A percentile compares a stretch with the other conserved stretches of the same genome.
Conservation (phyloP, 108 stramenopile genomes). For the Poteriospumella lacustris region DNA sequence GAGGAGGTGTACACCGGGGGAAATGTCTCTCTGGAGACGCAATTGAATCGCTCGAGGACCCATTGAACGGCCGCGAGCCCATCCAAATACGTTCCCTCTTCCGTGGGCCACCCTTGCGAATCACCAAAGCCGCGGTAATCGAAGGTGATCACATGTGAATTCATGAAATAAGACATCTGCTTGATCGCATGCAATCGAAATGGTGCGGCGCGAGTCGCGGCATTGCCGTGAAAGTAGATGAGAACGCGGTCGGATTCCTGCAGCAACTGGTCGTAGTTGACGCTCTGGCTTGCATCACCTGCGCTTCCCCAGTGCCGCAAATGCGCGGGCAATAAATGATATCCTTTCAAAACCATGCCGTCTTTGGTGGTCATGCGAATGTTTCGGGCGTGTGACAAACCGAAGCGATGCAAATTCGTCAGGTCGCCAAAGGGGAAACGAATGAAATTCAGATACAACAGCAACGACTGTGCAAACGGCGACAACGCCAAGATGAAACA, state of each 20-base stretch:
- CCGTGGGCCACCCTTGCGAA: constrained; percentile 29
- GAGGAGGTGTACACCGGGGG: neutral
- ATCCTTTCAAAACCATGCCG: constrained; percentile 10
- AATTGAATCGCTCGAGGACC: constrained; percentile 21
- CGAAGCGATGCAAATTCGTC: neutral
- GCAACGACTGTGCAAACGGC: neutral
- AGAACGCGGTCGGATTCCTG: neutral
- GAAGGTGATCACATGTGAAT: constrained; percentile 30
- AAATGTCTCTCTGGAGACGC: neutral
- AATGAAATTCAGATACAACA: constrained; percentile 22
- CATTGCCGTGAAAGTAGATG: constrained; percentile 35
- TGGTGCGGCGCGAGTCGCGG: constrained; percentile 21
- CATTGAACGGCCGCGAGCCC: constrained; percentile 16
- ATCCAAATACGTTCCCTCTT: constrained; percentile 30
- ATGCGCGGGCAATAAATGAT: constrained; percentile 25
- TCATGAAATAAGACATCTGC: constrained; percentile 5
- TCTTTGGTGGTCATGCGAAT: constrained; percentile 30
- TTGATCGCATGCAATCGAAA: neutral
- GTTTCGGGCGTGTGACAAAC: constrained; percentile 19
- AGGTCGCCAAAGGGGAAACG: constrained; percentile 30
- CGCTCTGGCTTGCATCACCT: neutral
- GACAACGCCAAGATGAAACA: neutral
- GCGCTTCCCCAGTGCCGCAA: neutral
- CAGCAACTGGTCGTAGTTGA: neutral
- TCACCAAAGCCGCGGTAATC: constrained; percentile 41